Evolutionary conservation across 2,329 filamentous ascomycete genomes (phyloP).

Genomic region (Cercospora canescens): DNA sequence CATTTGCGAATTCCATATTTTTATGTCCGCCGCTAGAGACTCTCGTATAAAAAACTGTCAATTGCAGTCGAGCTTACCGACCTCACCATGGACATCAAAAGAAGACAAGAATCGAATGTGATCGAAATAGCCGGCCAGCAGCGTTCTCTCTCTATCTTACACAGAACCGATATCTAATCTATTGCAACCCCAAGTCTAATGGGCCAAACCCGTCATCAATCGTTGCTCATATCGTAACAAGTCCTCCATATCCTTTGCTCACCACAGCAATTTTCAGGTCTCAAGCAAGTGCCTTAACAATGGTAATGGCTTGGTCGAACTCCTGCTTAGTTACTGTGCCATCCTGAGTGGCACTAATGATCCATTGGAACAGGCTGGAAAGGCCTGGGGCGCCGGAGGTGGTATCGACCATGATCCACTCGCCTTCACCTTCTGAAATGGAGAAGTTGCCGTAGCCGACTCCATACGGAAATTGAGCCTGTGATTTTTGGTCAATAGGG

Average conservation of each 20-base stretch:
- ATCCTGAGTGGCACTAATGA: neutral
- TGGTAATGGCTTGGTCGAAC: neutral
- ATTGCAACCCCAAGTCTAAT: neutral
- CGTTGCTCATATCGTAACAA: neutral
- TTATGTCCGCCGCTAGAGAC: no score
- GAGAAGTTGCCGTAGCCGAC: neutral
- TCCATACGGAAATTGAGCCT: neutral
- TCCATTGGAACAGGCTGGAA: neutral
- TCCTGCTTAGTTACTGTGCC: neutral
- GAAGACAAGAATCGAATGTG: no score
- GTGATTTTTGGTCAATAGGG: neutral
- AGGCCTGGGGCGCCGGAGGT: neutral
- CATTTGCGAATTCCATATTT: no score
- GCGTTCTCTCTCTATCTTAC: neutral
- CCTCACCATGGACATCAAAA: no score
- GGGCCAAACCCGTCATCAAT: neutral
- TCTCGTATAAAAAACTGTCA: no score
- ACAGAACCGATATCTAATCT: neutral
- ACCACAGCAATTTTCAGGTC: neutral
- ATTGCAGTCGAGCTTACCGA: no score
- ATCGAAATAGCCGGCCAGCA: neutral
- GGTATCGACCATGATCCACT: slow-evolving; percentile 1
- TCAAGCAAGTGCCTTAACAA: neutral
- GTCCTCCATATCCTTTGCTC: neutral
- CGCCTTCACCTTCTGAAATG: neutral